These are phyloP conservation scores for Mycena chlorophos DNA, from an alignment of 768 basidiomycete species.

Conservation along the genomic window DNA sequence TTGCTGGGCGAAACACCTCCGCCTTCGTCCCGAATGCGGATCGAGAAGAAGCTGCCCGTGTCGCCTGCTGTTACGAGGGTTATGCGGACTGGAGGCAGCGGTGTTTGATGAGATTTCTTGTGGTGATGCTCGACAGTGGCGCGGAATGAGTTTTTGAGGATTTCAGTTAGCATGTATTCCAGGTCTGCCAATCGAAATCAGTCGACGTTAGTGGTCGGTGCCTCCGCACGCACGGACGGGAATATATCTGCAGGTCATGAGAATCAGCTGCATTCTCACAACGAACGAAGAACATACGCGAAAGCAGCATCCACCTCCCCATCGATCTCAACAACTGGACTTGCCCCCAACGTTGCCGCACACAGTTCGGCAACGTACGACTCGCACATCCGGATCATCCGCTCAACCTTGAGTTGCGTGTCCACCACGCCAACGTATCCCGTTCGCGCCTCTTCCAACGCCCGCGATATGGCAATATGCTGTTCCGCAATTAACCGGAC, in stretches of 20 bases:
- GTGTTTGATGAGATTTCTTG: constrained; percentile 31
- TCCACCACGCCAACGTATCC: constrained; percentile 74
- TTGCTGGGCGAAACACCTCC: constrained; percentile 78
- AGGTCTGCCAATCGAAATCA: constrained; percentile 47
- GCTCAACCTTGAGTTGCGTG: constrained; percentile 64
- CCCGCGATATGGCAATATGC: constrained; percentile 80
- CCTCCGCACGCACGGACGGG: constrained; percentile 50
- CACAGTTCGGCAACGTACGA: constrained; percentile 85
- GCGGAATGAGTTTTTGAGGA: constrained; percentile 88
- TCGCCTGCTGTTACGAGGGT: constrained; percentile 75
- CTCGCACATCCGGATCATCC: constrained; percentile 77
- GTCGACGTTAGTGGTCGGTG: not conserved
- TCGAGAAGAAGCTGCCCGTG: constrained; percentile 57
- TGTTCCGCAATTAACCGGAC: constrained; percentile 89
- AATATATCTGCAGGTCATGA: constrained; percentile 57
- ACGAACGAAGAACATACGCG: constrained; percentile 54
- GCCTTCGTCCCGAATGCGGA: constrained; percentile 83
- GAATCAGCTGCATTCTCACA: not conserved
- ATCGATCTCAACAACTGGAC: constrained; percentile 68
- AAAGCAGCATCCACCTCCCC: constrained; percentile 73
- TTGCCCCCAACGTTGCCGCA: constrained; percentile 76
- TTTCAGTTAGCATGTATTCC: constrained; percentile 88
- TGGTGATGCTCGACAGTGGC: constrained; percentile 86
- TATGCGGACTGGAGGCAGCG: constrained; percentile 63
- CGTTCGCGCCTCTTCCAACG: constrained; percentile 44